A percentile compares a stretch with the other conserved stretches of the same genome.
Conservation (phyloP, 352 stramenopile genomes). For the Porosira glacialis region DNA sequence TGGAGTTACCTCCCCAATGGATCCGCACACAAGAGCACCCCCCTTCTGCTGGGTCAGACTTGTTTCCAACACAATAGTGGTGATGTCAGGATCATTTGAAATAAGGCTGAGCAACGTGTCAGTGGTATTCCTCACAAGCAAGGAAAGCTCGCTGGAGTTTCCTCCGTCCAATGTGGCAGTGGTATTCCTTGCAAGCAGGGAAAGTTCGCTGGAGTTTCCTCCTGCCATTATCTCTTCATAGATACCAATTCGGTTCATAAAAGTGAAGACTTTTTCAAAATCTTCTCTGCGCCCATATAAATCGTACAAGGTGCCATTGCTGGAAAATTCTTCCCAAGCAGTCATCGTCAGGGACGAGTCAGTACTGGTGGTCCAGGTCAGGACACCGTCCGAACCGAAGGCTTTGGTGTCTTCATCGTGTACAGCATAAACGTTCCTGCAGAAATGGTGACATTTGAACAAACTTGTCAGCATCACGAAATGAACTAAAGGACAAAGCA, state of each 20-base stretch:
- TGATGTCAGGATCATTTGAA: slow-evolving; percentile 28
- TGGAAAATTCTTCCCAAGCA: not conserved
- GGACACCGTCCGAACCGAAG: not conserved
- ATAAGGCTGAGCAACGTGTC: slow-evolving; percentile 21
- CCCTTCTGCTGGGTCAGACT: slow-evolving; percentile 12
- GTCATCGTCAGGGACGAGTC: not conserved
- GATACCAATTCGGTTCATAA: too few relatives aligned
- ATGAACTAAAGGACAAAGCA: too few relatives aligned
- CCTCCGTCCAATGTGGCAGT: too few relatives aligned
- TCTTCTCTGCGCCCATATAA: not conserved
- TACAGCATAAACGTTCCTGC: slow-evolving; percentile 29
- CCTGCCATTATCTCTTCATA: too few relatives aligned
- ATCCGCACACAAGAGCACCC: slow-evolving; percentile 41
- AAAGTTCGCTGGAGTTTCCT: too few relatives aligned
- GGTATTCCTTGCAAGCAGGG: too few relatives aligned
- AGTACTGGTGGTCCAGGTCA: slow-evolving; percentile 3
- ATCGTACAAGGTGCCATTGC: not conserved
- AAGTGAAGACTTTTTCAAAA: not conserved
- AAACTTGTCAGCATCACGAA: slow-evolving; percentile 8
- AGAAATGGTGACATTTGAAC: slow-evolving; percentile 24
- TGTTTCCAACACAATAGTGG: slow-evolving; percentile 23
- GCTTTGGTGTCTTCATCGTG: not conserved
- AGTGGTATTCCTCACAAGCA: slow-evolving; percentile 24
- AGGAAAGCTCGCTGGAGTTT: too few relatives aligned
- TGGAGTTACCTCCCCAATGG: slow-evolving; percentile 21